Conservation (phyloP, 192 early-diverging fungal species). For the Linnemannia elongata region DNA sequence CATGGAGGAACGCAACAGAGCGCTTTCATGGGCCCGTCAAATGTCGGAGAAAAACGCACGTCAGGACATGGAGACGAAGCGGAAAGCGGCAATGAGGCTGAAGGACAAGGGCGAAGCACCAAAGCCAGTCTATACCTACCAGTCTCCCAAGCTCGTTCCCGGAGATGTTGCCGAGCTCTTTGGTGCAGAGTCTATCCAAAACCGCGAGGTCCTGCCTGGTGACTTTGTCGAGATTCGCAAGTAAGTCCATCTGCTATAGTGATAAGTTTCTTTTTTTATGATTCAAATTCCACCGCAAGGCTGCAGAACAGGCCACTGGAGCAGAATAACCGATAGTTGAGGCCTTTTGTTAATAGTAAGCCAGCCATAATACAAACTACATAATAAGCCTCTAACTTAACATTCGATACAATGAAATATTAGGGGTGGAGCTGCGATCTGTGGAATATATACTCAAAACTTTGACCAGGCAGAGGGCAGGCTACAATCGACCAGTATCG, state of each 20-base stretch:
- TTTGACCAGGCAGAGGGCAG: conserved; percentile 47
- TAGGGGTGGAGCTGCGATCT: conserved; percentile 16
- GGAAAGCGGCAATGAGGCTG: not conserved
- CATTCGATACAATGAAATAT: not conserved
- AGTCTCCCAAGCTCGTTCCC: not conserved
- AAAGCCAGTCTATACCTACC: conserved; percentile 21
- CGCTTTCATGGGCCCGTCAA: not conserved
- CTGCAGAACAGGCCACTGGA: too few relatives aligned
- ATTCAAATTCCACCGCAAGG: too few relatives aligned
- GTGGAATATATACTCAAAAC: conserved; percentile 22
- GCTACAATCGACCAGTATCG: conserved; percentile 32
- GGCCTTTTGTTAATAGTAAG: too few relatives aligned
- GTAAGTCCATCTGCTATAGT: not conserved
- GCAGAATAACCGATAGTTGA: too few relatives aligned
- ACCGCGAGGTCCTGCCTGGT: conserved; percentile 35
- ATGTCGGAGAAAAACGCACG: conserved; percentile 10
- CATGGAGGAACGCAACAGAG: conserved; percentile 22
- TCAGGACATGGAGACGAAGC: not conserved
- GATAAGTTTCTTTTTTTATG: too few relatives aligned
- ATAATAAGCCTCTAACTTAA: not conserved
- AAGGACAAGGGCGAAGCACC: not conserved
- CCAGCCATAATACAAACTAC: not conserved
- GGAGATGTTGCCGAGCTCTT: conserved; percentile 34
- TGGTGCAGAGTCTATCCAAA: conserved; percentile 28
- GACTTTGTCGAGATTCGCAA: conserved; percentile 52